Evolutionary conservation across 1,284 basidiomycete species (phyloP).

Genomic region (Puccinia novopanici): DNA sequence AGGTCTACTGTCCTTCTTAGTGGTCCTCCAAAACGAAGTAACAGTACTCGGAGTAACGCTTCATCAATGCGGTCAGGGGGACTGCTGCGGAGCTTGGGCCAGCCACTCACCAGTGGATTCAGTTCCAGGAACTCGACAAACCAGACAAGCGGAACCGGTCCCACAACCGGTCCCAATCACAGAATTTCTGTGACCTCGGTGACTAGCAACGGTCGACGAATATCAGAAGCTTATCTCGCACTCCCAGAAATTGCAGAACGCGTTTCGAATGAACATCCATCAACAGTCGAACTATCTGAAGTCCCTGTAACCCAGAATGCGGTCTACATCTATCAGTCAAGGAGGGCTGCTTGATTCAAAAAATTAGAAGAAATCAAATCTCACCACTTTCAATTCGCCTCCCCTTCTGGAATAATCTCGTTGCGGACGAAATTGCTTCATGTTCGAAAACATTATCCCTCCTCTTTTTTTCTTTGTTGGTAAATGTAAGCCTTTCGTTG

Average conservation of each 20-base stretch:
- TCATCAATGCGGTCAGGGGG: not conserved
- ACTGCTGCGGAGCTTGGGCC: constrained; percentile 7
- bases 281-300: constrained; percentile 4
- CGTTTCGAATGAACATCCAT: not conserved
- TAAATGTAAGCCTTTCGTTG: not conserved
- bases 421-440: not conserved
- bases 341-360: not conserved
- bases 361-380: not conserved
- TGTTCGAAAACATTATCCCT: not conserved
- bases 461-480: not conserved
- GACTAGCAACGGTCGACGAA: not conserved
- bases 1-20: constrained; percentile 41
- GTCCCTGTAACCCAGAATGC: not conserved
- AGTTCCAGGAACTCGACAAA: not conserved
- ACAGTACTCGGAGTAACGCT: constrained; percentile 4
- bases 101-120: constrained; percentile 10
- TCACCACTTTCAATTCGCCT: not conserved
- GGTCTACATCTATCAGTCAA: not conserved
- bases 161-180: not conserved
- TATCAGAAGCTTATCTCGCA: not conserved
- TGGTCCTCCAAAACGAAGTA: constrained; percentile 28
- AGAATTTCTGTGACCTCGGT: not conserved
- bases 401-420: not conserved
- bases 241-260: not conserved
- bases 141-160: not conserved